These are phyloP conservation scores for Carex littledalei DNA, from an alignment of 176 grass and related monocot species.

Conservation along the genomic window DNA sequence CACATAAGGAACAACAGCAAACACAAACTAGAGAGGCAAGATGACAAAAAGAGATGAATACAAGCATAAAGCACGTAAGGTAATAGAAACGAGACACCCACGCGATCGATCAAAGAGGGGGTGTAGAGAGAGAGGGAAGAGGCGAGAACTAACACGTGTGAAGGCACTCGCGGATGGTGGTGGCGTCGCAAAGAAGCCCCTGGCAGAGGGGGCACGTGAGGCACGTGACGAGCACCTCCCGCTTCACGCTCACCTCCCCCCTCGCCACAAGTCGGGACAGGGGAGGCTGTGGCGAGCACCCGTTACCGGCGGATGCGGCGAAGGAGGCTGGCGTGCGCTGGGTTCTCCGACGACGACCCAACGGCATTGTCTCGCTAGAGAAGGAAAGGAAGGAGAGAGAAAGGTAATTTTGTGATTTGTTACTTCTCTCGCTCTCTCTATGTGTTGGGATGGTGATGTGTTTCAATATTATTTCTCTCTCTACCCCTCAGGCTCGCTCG, in stretches of 20 bases:
- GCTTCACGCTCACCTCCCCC: conserved; percentile 37
- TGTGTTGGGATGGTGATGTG: conserved; percentile 7
- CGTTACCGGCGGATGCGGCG: not conserved
- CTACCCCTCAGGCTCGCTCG: not conserved
- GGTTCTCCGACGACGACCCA: conserved; percentile 24
- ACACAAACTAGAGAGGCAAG: not conserved
- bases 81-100: not conserved
- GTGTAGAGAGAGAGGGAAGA: not conserved
- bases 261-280: not conserved
- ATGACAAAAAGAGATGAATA: not conserved
- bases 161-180: conserved; percentile 77
- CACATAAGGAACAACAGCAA: not conserved
- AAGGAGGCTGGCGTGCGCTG: not conserved
- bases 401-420: conserved; percentile 18
- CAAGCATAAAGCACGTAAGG: not conserved
- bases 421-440: not conserved
- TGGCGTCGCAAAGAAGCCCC: conserved; percentile 60
- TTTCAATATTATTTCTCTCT: not conserved
- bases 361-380: conserved; percentile 15
- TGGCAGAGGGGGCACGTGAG: conserved; percentile 83
- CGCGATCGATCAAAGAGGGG: not conserved
- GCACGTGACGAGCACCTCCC: conserved; percentile 34
- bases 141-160: conserved; percentile 66
- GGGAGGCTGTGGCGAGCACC: not conserved
- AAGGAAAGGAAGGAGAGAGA: not conserved